Evolutionary conservation across 1,284 basidiomycete genomes (phyloP).

Genomic region (Fistulina hepatica): DNA sequence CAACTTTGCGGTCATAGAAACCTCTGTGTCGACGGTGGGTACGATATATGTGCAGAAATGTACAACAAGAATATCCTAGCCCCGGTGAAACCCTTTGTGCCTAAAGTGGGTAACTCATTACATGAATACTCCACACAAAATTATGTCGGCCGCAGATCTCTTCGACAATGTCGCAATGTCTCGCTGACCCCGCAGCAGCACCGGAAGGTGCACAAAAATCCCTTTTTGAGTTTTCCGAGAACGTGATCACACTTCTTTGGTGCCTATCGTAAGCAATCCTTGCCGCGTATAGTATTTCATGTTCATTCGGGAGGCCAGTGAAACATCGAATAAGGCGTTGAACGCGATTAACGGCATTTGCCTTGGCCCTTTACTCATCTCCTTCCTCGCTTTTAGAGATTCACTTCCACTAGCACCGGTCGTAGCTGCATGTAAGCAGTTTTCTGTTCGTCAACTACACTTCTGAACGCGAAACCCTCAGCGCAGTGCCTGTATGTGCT

Average conservation of each 20-base stretch:
- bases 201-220: constrained; percentile 63
- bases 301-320: constrained; percentile 43
- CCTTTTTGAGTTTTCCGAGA: constrained; percentile 81
- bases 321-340: constrained; percentile 86
- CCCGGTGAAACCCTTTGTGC: constrained; percentile 61
- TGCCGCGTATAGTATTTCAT: constrained; percentile 17
- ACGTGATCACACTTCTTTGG: constrained; percentile 85
- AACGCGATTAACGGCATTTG: constrained; percentile 74
- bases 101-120: constrained; percentile 41
- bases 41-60: constrained; percentile 92
- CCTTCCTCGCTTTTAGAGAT: constrained; percentile 63
- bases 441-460: constrained; percentile 4
- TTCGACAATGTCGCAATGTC: constrained; percentile 54
- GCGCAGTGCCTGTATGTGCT: constrained; percentile 87
- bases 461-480: constrained; percentile 26
- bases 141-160: constrained; percentile 51
- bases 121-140: constrained; percentile 1
- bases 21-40: constrained; percentile 86
- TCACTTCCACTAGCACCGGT: constrained; percentile 61
- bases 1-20: constrained; percentile 43
- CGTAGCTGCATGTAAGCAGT: constrained; percentile 58
- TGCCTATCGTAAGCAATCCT: constrained; percentile 69
- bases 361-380: constrained; percentile 72
- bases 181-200: constrained; percentile 46
- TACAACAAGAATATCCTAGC: constrained; percentile 88